Conservation (phyloP, 2,329 filamentous ascomycete species). For the Aspergillus fijiensis region DNA sequence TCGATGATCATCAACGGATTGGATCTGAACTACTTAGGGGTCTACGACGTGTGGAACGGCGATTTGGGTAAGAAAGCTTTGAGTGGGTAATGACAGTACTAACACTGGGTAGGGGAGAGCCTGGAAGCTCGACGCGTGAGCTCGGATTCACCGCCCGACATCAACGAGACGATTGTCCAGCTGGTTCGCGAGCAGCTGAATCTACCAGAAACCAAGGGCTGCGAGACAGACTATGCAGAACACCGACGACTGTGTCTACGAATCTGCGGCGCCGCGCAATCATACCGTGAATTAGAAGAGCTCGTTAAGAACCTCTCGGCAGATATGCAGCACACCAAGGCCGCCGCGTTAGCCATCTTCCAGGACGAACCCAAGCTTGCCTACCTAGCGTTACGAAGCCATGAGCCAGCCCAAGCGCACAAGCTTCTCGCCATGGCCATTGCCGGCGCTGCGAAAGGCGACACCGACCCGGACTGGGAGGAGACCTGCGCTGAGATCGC, state of each 20-base stretch:
- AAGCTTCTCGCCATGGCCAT: constrained; percentile 57
- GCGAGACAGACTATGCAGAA: constrained; percentile 53
- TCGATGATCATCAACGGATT: constrained; percentile 57
- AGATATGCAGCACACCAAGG: constrained; percentile 59
- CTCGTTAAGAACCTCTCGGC: constrained; percentile 53
- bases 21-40: constrained; percentile 62
- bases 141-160: constrained; percentile 26
- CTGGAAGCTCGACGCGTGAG: constrained; percentile 33
- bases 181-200: constrained; percentile 51
- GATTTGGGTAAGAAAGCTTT: constrained; percentile 47
- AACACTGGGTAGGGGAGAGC: constrained; percentile 30
- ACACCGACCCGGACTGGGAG: constrained; percentile 58
- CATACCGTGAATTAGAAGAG: constrained; percentile 50
- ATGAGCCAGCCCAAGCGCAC: constrained; percentile 55
- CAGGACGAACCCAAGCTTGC: constrained; percentile 60
- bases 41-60: constrained; percentile 59
- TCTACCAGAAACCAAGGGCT: constrained; percentile 52
- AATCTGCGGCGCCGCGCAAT: constrained; percentile 59
- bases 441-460: constrained; percentile 45
- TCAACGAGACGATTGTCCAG: constrained; percentile 47
- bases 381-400: constrained; percentile 55
- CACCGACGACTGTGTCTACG: constrained; percentile 61
- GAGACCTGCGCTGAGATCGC: constrained; percentile 63
- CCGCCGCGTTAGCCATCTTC: constrained; percentile 62
- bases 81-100: constrained; percentile 3